Base-by-base conservation (phyloP, 2,329 filamentous ascomycete genomes). In the Fusarium falciforme region DNA sequence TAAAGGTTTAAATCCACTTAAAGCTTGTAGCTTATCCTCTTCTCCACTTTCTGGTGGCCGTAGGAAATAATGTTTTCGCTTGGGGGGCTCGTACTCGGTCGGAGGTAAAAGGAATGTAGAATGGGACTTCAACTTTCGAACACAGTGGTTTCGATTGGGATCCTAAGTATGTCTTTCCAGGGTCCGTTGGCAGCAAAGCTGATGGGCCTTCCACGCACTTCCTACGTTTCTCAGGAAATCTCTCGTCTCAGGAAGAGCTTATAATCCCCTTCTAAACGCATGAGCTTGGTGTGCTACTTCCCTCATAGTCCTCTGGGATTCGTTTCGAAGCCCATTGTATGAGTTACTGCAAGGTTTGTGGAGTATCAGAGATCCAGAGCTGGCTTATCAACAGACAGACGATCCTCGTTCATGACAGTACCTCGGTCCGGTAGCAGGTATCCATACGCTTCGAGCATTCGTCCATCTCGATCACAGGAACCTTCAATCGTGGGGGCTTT, bases 321-420 rank as follows among this genome's bases (percentile, higher is more conserved):
- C 11, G 38, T 42, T 22, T 42, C 38, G 11, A 42, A 42, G 6
- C 6, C 11, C 11, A 40, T 20, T 20, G 1, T 2, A 20, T 7
- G n/a, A n/a, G n/a, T 12, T 2, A 6, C 2, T 0, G 17, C 38
- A n/a, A 42, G n/a, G 10, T 11, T 5, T 6, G n/a, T 14, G 3
- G 38, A 14, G 38, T 42, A n/a, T 20, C 11, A 20, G 2, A 22
- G n/a, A 4, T 22, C n/a, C n/a, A 42, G n/a, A n/a, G 38, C n/a
- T 6, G 10, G 5, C n/a, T 4, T 42, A 1, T 6, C 10, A 7
- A 20, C 38, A 20, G n/a, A 42, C 38, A 42, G 5, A 14, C 1
- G n/a, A 12, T 20, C n/a, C 38, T 0, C n/a, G 6, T 42, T 7
- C 4, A 44, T 25, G 42, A 5, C 20, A 44, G 7, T 16, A 42